Conservation (phyloP, 108 stramenopile species). For the Cyclotella cryptica region DNA sequence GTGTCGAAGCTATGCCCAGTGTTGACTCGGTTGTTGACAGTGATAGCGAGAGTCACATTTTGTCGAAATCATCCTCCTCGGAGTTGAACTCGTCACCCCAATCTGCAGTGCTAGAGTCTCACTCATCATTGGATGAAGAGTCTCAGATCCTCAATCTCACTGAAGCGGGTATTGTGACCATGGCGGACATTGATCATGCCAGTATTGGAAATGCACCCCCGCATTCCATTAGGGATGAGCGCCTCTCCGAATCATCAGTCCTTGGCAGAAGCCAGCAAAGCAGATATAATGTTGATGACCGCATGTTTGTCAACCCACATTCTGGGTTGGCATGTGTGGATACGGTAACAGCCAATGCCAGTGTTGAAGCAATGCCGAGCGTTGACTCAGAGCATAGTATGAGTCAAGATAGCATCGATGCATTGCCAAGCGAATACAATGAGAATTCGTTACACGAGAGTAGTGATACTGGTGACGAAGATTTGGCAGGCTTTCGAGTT, state of each 20-base stretch:
- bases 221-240: slow-evolving; percentile 41
- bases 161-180: slow-evolving; percentile 34
- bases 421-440: slow-evolving; percentile 25
- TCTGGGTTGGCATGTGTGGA: too few species aligned
- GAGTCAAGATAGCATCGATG: slow-evolving; percentile 26
- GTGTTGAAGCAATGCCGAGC: slow-evolving; percentile 42
- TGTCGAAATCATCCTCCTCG: slow-evolving; percentile 16
- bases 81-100: slow-evolving; percentile 12
- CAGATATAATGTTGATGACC: background rate
- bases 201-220: slow-evolving; percentile 43
- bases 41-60: slow-evolving; percentile 12
- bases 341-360: slow-evolving; percentile 14
- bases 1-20: slow-evolving; percentile 12
- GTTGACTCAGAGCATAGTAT: slow-evolving; percentile 23
- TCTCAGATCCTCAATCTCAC: slow-evolving; percentile 24
- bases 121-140: slow-evolving; percentile 1
- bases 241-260: slow-evolving; percentile 36
- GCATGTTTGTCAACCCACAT: slow-evolving; percentile 8
- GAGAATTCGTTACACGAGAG: slow-evolving; percentile 14
- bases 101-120: slow-evolving; percentile 8
- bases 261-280: slow-evolving; percentile 20
- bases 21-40: slow-evolving; percentile 16
- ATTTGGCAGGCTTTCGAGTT: slow-evolving; percentile 10
- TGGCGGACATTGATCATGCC: slow-evolving; percentile 46
- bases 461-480: slow-evolving; percentile 17